Evolutionary conservation across 805 yeast species (phyloP).

Genomic region (Sugiyamaella floridensis): DNA sequence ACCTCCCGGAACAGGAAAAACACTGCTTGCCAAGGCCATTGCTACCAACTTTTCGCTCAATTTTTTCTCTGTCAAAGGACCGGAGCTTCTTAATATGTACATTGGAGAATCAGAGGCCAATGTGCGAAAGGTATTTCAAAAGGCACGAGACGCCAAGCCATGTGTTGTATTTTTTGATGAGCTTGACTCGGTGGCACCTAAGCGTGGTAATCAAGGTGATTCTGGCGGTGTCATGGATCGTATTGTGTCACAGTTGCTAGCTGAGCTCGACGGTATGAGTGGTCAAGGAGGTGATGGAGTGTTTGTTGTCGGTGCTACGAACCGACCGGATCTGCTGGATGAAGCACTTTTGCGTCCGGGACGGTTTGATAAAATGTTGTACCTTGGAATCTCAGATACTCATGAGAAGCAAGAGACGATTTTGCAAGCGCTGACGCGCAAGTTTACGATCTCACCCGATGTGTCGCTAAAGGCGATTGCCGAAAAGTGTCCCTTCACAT

Average conservation of each 20-base stretch:
- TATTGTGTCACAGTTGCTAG: constrained; percentile 88
- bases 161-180: constrained; percentile 98
- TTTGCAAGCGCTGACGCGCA: constrained; percentile 80
- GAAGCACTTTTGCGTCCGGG: constrained; percentile 93
- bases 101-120: constrained; percentile 98
- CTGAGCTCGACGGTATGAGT: constrained; percentile 96
- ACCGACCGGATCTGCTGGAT: constrained; percentile 90
- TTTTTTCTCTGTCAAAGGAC: constrained; percentile 95
- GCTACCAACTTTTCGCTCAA: constrained; percentile 92
- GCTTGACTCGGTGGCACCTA: constrained; percentile 96
- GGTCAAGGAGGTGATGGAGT: constrained; percentile 78
- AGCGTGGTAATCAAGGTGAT: constrained; percentile 97
- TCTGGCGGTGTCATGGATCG: constrained; percentile 99
- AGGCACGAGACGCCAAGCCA: constrained; percentile 93
- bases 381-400: constrained; percentile 87
- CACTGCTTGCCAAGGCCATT: constrained; percentile 90
- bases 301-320: constrained; percentile 98
- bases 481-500: constrained; percentile 72
- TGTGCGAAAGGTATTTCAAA: constrained; percentile 88
- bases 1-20: constrained; percentile 98
- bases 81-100: constrained; percentile 93
- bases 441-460: constrained; percentile 48
- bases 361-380: constrained; percentile 90
- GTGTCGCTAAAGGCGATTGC: constrained; percentile 60
- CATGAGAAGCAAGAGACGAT: constrained; percentile 82